Base-by-base conservation (phyloP, 169 alveolate genomes). In the Perkinsus chesapeaki region DNA sequence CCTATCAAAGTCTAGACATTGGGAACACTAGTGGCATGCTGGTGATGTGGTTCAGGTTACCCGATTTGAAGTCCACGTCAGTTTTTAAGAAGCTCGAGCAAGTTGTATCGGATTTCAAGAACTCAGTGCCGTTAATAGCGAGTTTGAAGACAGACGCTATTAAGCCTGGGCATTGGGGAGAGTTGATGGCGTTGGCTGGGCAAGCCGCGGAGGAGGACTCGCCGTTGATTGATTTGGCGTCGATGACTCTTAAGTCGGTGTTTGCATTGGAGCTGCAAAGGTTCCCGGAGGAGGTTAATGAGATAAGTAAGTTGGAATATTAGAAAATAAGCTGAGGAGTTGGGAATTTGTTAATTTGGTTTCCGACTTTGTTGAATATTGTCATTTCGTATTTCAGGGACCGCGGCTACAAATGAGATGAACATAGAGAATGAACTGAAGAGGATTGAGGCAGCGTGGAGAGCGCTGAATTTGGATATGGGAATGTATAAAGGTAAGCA, bases 101-200 rank as follows among this genome's bases (percentile, higher is more conserved):
- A 73, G 97, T 96, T 37, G 97, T 98, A 19, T 92, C 94, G 31
- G 96, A 96, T n/a, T 96, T 97, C 93, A 95, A 96, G 94, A 97
- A 97, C 39, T 96, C 98, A 37, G 97, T 98, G 73, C 98, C 99
- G 1, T 93, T 97, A 72, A 97, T 98, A 92, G 96, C 97, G 93
- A 95, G 96, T 92, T 94, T 98, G 92, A 98, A 98, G 95, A 94
- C 96, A 72, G 98, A 98, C 39, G 98, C 98, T 73, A 97, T 98
- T 92, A 96, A 97, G 94, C 98, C 98, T 38, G 96, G 98, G 94
- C 99, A 98, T 96, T 98, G 99, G 98, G 97, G 96, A 47, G 97
- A 98, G 94, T 96, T 98, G 73, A 96, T 97, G 96, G 96, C 95
- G 72, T 96, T 96, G 93, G 96, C 98, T 39, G 97, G 98, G 39